Evolutionary conservation across 2,329 filamentous ascomycete genomes (phyloP), one percentile per base, ranked within the genome.

Genomic region (Sporothrix variecibatus): DNA sequence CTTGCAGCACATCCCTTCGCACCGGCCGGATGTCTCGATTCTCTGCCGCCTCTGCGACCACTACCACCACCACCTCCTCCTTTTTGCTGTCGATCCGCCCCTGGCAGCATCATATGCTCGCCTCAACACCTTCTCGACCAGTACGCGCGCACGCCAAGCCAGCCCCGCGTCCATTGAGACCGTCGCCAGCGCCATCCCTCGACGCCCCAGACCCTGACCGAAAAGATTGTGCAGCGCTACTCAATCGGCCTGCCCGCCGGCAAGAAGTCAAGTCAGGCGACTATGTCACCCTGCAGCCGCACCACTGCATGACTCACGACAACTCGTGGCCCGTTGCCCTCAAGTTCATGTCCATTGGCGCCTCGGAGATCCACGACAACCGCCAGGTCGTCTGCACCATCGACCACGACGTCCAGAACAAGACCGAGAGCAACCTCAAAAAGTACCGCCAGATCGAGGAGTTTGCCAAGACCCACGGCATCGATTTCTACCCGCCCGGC

Each of bases 351-450:
- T 91, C 90, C 12, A 95, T 95, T 76, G 93, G 93, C 20, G 93
- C 93, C 0, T 88, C 91, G 65, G 89, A 90, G 80, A 87, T 97
- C 79, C 87, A 93, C 77, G 84, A 95, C 80, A 87, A 87, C 2
- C 83, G 86, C 26, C 94, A 97, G 83, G 85, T 96, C 38, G 93
- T 97, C 26, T 91, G 96, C 86, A 92, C 93, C 0, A 83, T 97
- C 1, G 94, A 97, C 79, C 95, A 97, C 80, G 94, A 97, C 78
- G 93, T 97, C 0, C 93, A 97, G 80, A 96, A 97, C 82, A 93
- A 91, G 82, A 89, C 85, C 73, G 91, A 93, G 76, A 84, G 89
- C 76, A 97, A 97, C 79, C 81, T 97, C 58, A 90, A 91, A 79
- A 98, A 98, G 80, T 98, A 97, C 82, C 80, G 82, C 20, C 88